phyloP scores from a whole-genome alignment of 768 basidiomycete genomes.

The Lactarius hengduanensis region DNA sequence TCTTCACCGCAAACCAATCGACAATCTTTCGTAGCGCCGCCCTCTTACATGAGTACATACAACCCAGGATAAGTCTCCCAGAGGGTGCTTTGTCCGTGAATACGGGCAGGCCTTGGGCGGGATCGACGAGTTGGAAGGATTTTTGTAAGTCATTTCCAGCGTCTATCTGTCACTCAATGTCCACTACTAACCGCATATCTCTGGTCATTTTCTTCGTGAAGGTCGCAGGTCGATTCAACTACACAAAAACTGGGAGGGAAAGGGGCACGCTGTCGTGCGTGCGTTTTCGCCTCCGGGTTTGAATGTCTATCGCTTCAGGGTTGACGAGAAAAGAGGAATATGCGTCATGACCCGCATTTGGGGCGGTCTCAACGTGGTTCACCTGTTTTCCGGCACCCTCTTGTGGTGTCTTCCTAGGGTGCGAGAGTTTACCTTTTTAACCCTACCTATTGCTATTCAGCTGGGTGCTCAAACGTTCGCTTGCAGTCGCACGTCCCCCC shows the following conservation, averaged over 20 bases:
- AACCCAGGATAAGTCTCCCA: conserved; percentile 31
- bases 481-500: too few relatives aligned
- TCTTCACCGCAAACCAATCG: conserved; percentile 47
- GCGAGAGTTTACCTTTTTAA: conserved; percentile 26
- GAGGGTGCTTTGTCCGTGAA: conserved; percentile 36
- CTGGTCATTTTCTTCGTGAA: conserved; percentile 32
- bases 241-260: conserved; percentile 55
- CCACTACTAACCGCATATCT: neutral
- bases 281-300: conserved; percentile 38
- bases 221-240: conserved; percentile 48
- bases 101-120: conserved; percentile 39
- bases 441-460: too few relatives aligned
- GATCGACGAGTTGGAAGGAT: conserved; percentile 52
- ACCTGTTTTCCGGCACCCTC: conserved; percentile 46
- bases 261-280: conserved; percentile 42
- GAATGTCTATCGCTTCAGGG: conserved; percentile 70
- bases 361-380: conserved; percentile 61
- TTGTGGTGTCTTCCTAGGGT: conserved; percentile 66
- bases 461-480: too few relatives aligned
- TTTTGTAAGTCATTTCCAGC: conserved; percentile 48
- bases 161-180: too few relatives aligned
- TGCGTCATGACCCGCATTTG: conserved; percentile 53
- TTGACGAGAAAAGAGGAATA: conserved; percentile 60
- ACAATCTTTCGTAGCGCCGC: conserved; percentile 59
- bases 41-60: conserved; percentile 23